A percentile compares a stretch with the other conserved stretches of the same genome.
Evolutionary conservation across 305 asterid species (phyloP).

Genomic region (Fraxinus paxiana): DNA sequence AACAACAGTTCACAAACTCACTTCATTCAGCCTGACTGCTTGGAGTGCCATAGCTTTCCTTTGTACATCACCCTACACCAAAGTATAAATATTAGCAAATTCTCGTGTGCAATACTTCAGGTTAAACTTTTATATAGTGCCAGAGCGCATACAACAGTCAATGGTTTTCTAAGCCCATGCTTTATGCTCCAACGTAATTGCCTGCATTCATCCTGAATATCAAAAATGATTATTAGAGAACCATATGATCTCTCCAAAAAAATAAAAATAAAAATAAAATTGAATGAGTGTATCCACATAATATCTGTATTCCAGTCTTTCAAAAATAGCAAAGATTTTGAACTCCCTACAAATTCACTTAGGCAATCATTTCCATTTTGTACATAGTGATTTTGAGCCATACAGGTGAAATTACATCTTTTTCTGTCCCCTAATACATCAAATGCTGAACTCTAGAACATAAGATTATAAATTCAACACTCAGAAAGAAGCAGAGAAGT

Average conservation of each 20-base stretch:
- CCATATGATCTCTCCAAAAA: neutral
- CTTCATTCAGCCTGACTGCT: constrained; percentile 57
- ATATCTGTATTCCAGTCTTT: neutral
- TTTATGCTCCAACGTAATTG: constrained; percentile 73
- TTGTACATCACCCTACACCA: constrained; percentile 68
- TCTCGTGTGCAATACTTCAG: neutral
- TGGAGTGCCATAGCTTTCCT: constrained; percentile 70
- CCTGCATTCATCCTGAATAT: constrained; percentile 71
- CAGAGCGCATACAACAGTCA: constrained; percentile 51
- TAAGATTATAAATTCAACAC: constrained; percentile 2
- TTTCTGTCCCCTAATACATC: neutral
- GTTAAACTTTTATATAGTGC: constrained; percentile 16
- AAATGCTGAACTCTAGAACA: constrained; percentile 12
- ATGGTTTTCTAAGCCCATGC: constrained; percentile 65
- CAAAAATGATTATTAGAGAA: constrained; percentile 20
- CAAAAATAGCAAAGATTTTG: neutral
- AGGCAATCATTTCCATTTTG: neutral
- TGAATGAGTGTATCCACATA: neutral
- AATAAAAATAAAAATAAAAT: neutral
- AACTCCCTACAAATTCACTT: neutral
- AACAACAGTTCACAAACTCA: constrained; percentile 36
- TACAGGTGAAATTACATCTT: neutral
- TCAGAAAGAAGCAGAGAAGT: constrained; percentile 7
- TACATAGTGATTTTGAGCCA: neutral
- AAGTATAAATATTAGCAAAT: constrained; percentile 16